A percentile compares a stretch with the other conserved stretches of the same genome.
Evolutionary conservation across 257 asterid genomes (phyloP).

Genomic region (Primulina tabacum): DNA sequence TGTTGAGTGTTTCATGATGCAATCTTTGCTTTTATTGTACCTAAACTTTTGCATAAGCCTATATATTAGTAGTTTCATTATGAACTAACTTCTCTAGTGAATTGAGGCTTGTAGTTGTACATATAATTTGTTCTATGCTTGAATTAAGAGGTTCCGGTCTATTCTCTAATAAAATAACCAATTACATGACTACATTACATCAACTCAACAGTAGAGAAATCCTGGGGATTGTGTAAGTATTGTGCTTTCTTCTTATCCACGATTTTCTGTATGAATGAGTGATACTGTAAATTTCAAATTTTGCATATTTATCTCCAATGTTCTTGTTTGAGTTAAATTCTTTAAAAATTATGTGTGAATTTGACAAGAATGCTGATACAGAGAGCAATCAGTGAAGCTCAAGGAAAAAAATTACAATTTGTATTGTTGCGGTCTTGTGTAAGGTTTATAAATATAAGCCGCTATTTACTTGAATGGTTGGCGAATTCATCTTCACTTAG

Average conservation of each 20-base stretch:
- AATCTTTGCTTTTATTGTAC: too few species aligned
- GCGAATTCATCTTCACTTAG: slow-evolving; percentile 21
- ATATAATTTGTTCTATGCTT: slow-evolving; percentile 9
- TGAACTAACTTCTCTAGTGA: slow-evolving; percentile 14
- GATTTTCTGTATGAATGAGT: neutral
- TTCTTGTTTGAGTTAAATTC: too few species aligned
- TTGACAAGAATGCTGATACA: neutral
- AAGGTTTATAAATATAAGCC: slow-evolving; percentile 19
- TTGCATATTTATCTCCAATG: too few species aligned
- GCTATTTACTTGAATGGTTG: slow-evolving; percentile 12
- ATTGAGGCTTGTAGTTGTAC: slow-evolving; percentile 4
- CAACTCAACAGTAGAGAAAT: neutral
- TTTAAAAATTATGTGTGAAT: too few species aligned
- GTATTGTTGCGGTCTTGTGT: neutral
- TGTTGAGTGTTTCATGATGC: neutral
- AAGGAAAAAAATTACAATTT: neutral
- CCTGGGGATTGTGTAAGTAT: neutral
- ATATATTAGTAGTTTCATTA: slow-evolving; percentile 18
- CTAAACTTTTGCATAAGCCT: neutral
- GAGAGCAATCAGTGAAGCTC: neutral
- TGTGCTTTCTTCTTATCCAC: neutral
- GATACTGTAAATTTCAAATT: too few species aligned
- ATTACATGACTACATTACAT: neutral
- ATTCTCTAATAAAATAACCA: slow-evolving; percentile 3
- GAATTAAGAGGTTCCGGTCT: neutral